Evolutionary conservation across 1,284 basidiomycete species (phyloP).

Genomic region (Microbotryum silenes-acaulis): DNA sequence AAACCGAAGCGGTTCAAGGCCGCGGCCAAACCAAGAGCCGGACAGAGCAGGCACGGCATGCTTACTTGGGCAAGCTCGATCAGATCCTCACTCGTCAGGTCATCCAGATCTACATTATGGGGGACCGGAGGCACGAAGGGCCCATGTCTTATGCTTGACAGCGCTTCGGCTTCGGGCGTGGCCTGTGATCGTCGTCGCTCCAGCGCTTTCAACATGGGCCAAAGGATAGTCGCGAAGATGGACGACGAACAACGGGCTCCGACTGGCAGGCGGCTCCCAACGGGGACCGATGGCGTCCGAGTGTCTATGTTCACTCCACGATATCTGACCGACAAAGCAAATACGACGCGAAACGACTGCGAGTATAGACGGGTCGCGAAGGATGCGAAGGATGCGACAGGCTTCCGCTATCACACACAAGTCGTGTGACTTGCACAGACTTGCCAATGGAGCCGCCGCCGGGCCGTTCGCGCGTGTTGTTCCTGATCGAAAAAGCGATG

Average conservation of each 20-base stretch:
- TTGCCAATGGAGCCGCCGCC: too few relatives aligned
- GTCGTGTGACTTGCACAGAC: too few relatives aligned
- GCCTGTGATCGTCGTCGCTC: conserved; percentile 1
- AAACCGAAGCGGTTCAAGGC: neutral
- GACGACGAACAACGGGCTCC: neutral
- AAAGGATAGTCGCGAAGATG: neutral
- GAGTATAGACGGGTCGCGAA: too few relatives aligned
- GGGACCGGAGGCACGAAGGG: too few relatives aligned
- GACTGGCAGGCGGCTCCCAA: neutral
- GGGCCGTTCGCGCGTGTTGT: too few relatives aligned
- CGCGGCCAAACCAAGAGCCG: neutral
- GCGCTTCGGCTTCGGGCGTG: neutral
- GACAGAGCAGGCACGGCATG: neutral
- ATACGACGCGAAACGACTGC: neutral
- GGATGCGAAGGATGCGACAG: neutral
- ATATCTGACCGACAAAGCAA: neutral
- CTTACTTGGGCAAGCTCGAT: neutral
- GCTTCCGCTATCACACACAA: neutral
- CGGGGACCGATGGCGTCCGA: neutral
- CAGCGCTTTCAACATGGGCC: neutral
- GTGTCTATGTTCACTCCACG: neutral
- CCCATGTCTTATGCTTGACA: neutral
- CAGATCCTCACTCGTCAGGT: neutral
- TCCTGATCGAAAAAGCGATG: too few relatives aligned
- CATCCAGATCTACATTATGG: too few relatives aligned